These are phyloP conservation scores for Microcyclospora tardicrescens DNA, from an alignment of 2,329 filamentous ascomycete genomes.

Conservation along the genomic window DNA sequence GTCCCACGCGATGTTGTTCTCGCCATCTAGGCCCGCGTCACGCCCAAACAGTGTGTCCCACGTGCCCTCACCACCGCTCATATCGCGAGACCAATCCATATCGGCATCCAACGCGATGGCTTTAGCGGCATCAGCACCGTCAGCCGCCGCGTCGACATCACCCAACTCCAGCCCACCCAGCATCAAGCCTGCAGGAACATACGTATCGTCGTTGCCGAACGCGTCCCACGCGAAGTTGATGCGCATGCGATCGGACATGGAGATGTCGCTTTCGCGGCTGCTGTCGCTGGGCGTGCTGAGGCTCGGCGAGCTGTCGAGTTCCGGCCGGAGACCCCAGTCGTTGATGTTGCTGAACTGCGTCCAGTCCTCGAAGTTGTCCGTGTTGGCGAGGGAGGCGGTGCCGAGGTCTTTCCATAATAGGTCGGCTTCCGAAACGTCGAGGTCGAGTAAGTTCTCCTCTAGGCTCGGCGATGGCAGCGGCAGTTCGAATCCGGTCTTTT, in stretches of 20 bases:
- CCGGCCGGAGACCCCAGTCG: constrained; percentile 12
- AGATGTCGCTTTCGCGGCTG: constrained; percentile 30
- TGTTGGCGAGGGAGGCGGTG: neutral
- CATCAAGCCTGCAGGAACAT: constrained; percentile 6
- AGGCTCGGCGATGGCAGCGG: neutral
- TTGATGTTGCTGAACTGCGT: constrained; percentile 2
- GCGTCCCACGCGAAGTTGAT: constrained; percentile 25
- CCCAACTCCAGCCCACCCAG: too few relatives aligned
- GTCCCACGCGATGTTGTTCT: neutral
- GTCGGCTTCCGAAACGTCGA: neutral
- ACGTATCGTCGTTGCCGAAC: constrained; percentile 21
- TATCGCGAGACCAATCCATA: too few relatives aligned
- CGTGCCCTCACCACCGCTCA: neutral
- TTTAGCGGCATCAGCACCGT: too few relatives aligned
- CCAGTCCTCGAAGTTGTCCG: constrained; percentile 5
- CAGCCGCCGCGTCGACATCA: too few relatives aligned
- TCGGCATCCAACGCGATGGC: too few relatives aligned
- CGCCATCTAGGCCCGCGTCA: constrained; percentile 1
- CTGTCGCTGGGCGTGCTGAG: constrained; percentile 18
- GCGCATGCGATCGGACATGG: constrained; percentile 28
- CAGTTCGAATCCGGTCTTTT: constrained; percentile 16
- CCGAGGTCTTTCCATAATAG: neutral
- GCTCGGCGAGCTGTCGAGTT: constrained; percentile 13
- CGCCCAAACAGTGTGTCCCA: constrained; percentile 2
- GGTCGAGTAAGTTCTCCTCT: constrained; percentile 2